Conservation (phyloP, 495 filamentous ascomycete species). For the Aspergillus egyptiacus region DNA sequence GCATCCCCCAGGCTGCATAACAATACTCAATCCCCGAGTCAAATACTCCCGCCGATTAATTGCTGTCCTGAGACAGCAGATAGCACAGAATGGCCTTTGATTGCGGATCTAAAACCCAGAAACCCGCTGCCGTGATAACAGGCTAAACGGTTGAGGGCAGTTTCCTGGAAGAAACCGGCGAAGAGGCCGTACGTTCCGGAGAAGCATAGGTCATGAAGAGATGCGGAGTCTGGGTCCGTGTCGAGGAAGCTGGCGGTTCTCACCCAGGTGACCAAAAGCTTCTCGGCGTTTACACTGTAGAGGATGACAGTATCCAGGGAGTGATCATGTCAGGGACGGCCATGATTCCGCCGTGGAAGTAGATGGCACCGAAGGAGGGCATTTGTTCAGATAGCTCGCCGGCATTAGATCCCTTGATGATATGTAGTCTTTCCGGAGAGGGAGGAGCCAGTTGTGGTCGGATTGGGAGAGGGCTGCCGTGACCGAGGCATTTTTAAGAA, state of each 20-base stretch:
- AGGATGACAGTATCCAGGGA: constrained; percentile 8
- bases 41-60: constrained; percentile 7
- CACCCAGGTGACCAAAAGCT: neutral
- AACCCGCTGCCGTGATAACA: neutral
- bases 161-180: constrained; percentile 12
- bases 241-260: constrained; percentile 8
- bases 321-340: constrained; percentile 13
- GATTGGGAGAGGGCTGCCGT: neutral
- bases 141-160: constrained; percentile 3
- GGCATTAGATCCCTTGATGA: constrained; percentile 1
- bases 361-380: neutral
- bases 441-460: neutral
- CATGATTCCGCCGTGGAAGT: constrained; percentile 17
- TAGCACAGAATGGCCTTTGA: constrained; percentile 7
- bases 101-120: constrained; percentile 7
- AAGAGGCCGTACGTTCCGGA: constrained; percentile 16
- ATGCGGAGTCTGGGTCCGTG: constrained; percentile 6
- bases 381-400: neutral
- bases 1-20: constrained; percentile 11
- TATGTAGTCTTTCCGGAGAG: constrained; percentile 2
- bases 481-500: constrained; percentile 10
- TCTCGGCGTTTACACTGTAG: neutral
- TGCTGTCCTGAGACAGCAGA: constrained; percentile 7
- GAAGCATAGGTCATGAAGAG: constrained; percentile 14
- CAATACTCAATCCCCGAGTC: constrained; percentile 8